Percentiles rank a stretch among this genome's conserved stretches.
phyloP scores from a whole-genome alignment of 805 yeast genomes.

The Danielia oregonensis region DNA sequence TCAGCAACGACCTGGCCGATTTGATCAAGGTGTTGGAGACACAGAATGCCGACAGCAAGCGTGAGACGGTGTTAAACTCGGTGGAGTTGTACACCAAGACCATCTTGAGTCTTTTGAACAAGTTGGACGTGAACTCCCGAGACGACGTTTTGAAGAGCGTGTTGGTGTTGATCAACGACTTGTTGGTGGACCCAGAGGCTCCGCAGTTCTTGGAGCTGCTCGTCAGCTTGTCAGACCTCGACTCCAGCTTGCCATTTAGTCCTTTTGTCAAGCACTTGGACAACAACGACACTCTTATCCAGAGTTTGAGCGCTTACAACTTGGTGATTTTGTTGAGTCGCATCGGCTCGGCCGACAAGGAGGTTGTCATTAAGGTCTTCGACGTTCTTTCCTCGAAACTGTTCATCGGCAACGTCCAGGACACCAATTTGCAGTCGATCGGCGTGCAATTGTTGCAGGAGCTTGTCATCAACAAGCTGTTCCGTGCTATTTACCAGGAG shows the following conservation, averaged over 20 bases:
- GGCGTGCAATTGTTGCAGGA: conserved; percentile 61
- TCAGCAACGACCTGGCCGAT: conserved; percentile 66
- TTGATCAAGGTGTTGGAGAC: conserved; percentile 52
- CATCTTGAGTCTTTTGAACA: conserved; percentile 50
- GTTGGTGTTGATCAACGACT: conserved; percentile 59
- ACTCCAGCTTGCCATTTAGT: conserved; percentile 46
- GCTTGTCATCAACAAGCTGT: conserved; percentile 50
- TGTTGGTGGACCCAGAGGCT: conserved; percentile 37
- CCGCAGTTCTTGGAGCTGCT: conserved; percentile 37
- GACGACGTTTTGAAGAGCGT: conserved; percentile 66
- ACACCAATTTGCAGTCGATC: conserved; percentile 53
- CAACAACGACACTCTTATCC: conserved; percentile 53
- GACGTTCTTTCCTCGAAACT: conserved; percentile 29
- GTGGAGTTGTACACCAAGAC: conserved; percentile 52
- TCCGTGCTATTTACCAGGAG: conserved; percentile 47
- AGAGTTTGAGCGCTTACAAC: conserved; percentile 52
- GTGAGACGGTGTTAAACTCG: conserved; percentile 39
- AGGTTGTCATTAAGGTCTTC: conserved; percentile 36
- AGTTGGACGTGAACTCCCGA: conserved; percentile 40
- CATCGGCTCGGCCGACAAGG: conserved; percentile 26
- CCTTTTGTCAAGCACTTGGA: conserved; percentile 52
- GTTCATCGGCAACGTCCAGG: conserved; percentile 28
- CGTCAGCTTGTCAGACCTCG: conserved; percentile 38
- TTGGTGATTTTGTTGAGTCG: conserved; percentile 45
- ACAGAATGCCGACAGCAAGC: conserved; percentile 40